Percentiles rank a stretch among this genome's conserved stretches.
Evolutionary conservation across 2,329 filamentous ascomycete genomes (phyloP).

Genomic region (Epichloe glyceriae): DNA sequence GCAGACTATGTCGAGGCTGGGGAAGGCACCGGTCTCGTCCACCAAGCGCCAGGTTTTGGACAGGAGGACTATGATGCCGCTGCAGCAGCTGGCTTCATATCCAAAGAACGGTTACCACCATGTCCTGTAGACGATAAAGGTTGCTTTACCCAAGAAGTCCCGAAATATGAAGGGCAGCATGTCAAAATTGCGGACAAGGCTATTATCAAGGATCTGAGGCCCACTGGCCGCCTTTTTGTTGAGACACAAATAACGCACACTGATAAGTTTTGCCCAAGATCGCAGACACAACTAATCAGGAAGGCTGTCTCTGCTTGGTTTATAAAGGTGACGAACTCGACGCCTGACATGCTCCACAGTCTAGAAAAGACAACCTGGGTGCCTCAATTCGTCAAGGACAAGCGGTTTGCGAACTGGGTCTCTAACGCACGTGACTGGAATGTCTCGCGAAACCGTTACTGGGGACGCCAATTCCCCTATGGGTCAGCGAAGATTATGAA

Average conservation of each 20-base stretch:
- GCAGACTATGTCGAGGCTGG: conserved; percentile 60
- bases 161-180: conserved; percentile 14
- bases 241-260: conserved; percentile 13
- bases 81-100: conserved; percentile 51
- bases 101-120: conserved; percentile 47
- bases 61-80: conserved; percentile 65
- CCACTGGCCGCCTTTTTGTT: conserved; percentile 11
- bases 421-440: conserved; percentile 13
- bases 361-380: conserved; percentile 15
- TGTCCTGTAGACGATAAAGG: conserved; percentile 53
- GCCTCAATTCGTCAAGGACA: conserved; percentile 14
- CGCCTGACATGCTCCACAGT: conserved; percentile 12
- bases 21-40: conserved; percentile 62
- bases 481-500: conserved; percentile 16
- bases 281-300: conserved; percentile 16
- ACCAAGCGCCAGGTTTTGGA: conserved; percentile 63
- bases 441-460: conserved; percentile 14
- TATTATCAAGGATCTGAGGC: conserved; percentile 14
- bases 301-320: conserved; percentile 17
- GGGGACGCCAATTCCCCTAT: conserved; percentile 15
- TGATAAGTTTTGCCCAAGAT: conserved; percentile 16
- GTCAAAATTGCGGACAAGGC: conserved; percentile 16
- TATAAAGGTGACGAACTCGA: conserved; percentile 12
- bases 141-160: conserved; percentile 13
- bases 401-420: conserved; percentile 16